Evolutionary conservation across 345 rosid genomes (phyloP).

Genomic region (Arabis alpina): DNA sequence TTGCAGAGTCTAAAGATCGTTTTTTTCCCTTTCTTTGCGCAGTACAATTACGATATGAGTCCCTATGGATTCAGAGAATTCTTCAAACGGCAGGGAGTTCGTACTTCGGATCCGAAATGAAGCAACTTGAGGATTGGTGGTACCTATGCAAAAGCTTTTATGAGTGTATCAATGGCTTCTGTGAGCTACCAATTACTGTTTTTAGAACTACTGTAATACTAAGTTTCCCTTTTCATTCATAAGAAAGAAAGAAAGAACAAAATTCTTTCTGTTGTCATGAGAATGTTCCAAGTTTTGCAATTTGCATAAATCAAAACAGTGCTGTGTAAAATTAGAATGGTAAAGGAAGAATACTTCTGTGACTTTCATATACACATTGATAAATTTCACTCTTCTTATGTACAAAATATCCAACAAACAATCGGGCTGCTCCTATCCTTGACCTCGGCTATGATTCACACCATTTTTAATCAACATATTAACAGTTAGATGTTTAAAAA

Average conservation of each 20-base stretch:
- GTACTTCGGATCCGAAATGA: constrained; percentile 47
- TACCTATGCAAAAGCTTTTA: constrained; percentile 7
- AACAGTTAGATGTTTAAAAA: too few relatives aligned
- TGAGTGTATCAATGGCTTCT: constrained; percentile 20
- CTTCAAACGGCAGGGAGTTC: constrained; percentile 78
- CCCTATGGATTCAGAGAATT: constrained; percentile 92
- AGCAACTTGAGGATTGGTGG: background rate
- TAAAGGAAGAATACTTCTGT: constrained; percentile 5
- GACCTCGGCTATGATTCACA: background rate
- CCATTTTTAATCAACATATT: too few relatives aligned
- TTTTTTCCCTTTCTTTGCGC: constrained; percentile 23
- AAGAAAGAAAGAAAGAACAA: background rate
- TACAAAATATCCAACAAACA: background rate
- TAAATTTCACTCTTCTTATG: background rate
- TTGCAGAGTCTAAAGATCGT: constrained; percentile 12
- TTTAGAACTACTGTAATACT: constrained; percentile 2
- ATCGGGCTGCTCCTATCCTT: background rate
- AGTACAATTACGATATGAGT: constrained; percentile 86
- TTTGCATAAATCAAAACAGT: background rate
- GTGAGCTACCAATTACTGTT: constrained; percentile 1
- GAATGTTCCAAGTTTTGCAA: constrained; percentile 13
- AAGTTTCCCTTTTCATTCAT: constrained; percentile 11
- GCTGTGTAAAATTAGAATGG: background rate
- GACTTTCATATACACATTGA: background rate
- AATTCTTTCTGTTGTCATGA: background rate